Conservation (phyloP, 2,329 filamentous ascomycete species). For the Onygenales sp. region DNA sequence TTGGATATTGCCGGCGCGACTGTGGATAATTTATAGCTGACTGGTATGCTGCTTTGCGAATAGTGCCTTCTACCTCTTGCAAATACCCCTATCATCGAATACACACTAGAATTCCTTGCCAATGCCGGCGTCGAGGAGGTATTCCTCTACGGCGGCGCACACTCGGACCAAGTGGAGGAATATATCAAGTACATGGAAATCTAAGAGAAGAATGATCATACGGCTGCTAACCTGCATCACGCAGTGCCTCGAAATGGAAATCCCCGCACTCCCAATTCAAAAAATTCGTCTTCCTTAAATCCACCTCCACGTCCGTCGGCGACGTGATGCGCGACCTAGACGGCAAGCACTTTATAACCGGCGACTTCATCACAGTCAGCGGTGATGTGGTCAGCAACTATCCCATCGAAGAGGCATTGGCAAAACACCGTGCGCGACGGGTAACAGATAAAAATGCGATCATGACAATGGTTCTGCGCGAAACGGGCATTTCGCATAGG, state of each 20-base stretch:
- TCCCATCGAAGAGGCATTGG: slow-evolving; percentile 67
- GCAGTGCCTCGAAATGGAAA: slow-evolving; percentile 61
- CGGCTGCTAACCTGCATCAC: neutral
- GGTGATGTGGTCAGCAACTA: slow-evolving; percentile 89
- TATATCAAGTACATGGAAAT: slow-evolving; percentile 55
- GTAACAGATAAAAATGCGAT: slow-evolving; percentile 85
- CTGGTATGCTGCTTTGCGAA: neutral
- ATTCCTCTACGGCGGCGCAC: slow-evolving; percentile 81
- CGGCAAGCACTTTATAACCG: slow-evolving; percentile 69
- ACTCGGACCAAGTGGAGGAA: slow-evolving; percentile 75
- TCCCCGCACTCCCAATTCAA: slow-evolving; percentile 69
- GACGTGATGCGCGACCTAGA: slow-evolving; percentile 94
- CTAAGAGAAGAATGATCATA: neutral
- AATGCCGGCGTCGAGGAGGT: slow-evolving; percentile 93
- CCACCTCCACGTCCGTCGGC: slow-evolving; percentile 76
- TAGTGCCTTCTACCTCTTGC: slow-evolving; percentile 88
- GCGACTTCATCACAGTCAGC: slow-evolving; percentile 87
- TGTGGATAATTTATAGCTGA: slow-evolving; percentile 2
- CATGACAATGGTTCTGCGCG: slow-evolving; percentile 89
- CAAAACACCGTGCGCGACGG: slow-evolving; percentile 69
- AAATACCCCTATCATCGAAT: slow-evolving; percentile 92
- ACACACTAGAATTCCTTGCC: slow-evolving; percentile 91
- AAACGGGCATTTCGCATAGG: slow-evolving; percentile 64
- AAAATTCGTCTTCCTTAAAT: slow-evolving; percentile 73
- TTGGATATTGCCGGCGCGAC: neutral